These are phyloP conservation scores for Sisymbrium altissimum DNA, from an alignment of 345 rosid genomes.

Conservation along the genomic window DNA sequence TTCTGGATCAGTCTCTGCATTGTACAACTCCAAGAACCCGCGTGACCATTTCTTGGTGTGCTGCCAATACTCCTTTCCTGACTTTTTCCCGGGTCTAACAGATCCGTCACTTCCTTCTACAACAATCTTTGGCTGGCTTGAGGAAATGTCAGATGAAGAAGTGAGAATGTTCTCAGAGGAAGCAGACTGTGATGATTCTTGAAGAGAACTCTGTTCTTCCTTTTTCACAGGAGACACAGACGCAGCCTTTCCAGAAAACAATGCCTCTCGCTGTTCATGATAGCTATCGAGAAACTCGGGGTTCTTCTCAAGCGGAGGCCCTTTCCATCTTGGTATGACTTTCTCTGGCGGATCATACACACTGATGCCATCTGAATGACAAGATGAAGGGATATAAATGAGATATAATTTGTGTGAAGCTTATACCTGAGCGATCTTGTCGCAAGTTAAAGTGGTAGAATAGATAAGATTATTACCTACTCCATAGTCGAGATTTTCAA, in stretches of 20 bases:
- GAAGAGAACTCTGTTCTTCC: slow-evolving; percentile 41
- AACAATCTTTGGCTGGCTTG: slow-evolving; percentile 51
- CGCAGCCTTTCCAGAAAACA: slow-evolving; percentile 39
- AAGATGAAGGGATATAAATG: slow-evolving; percentile 2
- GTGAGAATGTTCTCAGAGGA: slow-evolving; percentile 27
- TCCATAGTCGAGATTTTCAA: slow-evolving; percentile 90
- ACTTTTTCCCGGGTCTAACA: slow-evolving; percentile 66
- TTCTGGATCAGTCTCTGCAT: slow-evolving; percentile 81
- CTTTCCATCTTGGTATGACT: slow-evolving; percentile 87
- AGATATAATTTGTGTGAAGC: slow-evolving; percentile 4
- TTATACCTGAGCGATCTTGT: neutral
- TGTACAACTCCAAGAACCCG: slow-evolving; percentile 74
- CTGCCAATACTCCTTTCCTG: slow-evolving; percentile 86
- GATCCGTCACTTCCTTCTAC: slow-evolving; percentile 91
- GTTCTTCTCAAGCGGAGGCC: slow-evolving; percentile 54
- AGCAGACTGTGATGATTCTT: slow-evolving; percentile 35
- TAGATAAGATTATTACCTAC: slow-evolving; percentile 51
- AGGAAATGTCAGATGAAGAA: slow-evolving; percentile 39
- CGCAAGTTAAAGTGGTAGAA: neutral
- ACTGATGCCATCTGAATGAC: slow-evolving; percentile 70
- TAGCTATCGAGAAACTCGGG: slow-evolving; percentile 52
- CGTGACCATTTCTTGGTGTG: slow-evolving; percentile 95
- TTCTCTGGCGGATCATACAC: slow-evolving; percentile 76
- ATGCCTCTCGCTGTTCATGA: slow-evolving; percentile 47
- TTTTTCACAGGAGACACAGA: slow-evolving; percentile 36